Base-by-base conservation (phyloP, 169 alveolate genomes). In the Plasmodium cynomolgi region DNA sequence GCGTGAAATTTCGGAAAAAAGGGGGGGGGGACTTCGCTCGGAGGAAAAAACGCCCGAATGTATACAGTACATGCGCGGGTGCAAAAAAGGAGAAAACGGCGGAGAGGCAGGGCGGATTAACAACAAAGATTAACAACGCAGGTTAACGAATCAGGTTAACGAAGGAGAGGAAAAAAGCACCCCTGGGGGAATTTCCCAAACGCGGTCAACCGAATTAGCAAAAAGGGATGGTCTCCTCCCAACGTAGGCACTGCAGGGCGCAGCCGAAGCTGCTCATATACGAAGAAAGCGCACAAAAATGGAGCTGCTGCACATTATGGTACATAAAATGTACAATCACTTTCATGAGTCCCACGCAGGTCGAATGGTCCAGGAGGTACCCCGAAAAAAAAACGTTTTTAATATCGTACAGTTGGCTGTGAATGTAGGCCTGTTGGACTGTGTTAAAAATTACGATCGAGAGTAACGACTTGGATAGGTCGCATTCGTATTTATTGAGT, bases 361-460 rank as follows among this genome's bases (percentile, higher is more conserved):
- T 50, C 13, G 71, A 15, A 34, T 80, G 31, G 4, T 88, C 90
- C 34, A 88, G 81, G 72, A 79, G 71, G n/a, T 58, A 62, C 8
- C 94, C 94, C 31, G 90, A 56, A 88, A 88, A 88, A 58, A 88
- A 31, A 20, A 88, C 72, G 44, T 80, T 56, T 17, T 80, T 71
- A 77, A 68, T 75, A 80, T 88, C 77, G 34, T 79, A 54, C n/a
- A 79, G n/a, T 15, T 80, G 68, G 50, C 94, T 79, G 73, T 88
- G 90, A 68, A 88, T 79, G 81, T 88, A 88, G 3, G 84, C 39
- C 29, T 37, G 39, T 9, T 88, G 83, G 54, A 44, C 83, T 31
- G 62, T n/a, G 44, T 80, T 88, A 80, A 41, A 88, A 79, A 88
- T 79, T 17, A 20, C 90, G 91, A 88, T 88, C 6, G 94, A 88